phyloP scores from a whole-genome alignment of 352 stramenopile genomes.

The Globisporangium takayamanum region DNA sequence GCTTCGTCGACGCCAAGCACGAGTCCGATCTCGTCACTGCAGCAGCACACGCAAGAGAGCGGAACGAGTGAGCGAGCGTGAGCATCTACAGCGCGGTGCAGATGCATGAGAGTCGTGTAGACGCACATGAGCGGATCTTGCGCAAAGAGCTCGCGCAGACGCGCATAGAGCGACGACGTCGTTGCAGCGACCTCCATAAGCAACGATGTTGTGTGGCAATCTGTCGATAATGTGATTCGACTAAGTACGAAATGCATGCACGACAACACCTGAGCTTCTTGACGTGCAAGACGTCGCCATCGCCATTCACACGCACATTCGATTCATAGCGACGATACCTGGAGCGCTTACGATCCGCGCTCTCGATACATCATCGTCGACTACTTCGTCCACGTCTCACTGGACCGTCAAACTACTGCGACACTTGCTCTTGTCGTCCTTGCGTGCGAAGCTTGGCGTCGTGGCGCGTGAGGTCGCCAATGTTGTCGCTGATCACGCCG shows the following conservation, averaged over 20 bases:
- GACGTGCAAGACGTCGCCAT: too few species aligned
- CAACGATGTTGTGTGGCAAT: background rate
- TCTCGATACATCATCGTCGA: background rate
- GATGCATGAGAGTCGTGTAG: background rate
- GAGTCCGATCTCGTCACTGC: slow-evolving; percentile 72
- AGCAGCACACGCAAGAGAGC: background rate
- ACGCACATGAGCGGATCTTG: slow-evolving; percentile 66
- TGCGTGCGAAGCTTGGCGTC: slow-evolving; percentile 26
- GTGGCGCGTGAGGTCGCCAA: slow-evolving; percentile 61
- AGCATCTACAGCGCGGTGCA: background rate
- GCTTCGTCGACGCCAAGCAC: slow-evolving; percentile 44
- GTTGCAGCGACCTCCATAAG: background rate
- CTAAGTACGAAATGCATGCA: background rate
- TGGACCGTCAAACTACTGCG: background rate
- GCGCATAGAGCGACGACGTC: slow-evolving; percentile 1
- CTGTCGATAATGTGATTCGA: background rate
- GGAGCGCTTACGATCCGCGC: too few species aligned
- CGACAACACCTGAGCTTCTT: too few species aligned
- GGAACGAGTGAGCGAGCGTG: background rate
- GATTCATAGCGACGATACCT: background rate
- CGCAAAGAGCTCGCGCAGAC: slow-evolving; percentile 35
- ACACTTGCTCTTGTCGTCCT: background rate
- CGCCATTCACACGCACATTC: background rate
- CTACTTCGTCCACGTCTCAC: background rate
- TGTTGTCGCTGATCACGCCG: slow-evolving; percentile 80